Conservation (phyloP, 768 basidiomycete species). For the Sistotremastrum niveocremeum region DNA sequence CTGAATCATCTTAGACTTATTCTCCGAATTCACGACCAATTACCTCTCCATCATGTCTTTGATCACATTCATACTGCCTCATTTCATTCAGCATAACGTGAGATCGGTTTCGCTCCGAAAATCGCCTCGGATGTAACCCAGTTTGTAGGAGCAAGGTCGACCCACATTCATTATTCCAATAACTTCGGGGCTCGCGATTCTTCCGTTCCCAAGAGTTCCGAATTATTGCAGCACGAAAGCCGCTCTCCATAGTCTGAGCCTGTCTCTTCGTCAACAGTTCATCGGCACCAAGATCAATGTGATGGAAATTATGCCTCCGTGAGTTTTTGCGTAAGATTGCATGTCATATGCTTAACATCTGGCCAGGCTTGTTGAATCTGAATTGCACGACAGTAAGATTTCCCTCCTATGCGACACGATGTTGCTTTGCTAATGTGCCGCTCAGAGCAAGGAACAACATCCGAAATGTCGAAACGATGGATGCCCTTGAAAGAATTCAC, state of each 20-base stretch:
- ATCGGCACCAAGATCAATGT: slow-evolving; percentile 37
- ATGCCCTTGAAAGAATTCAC: slow-evolving; percentile 39
- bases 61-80: slow-evolving; percentile 37
- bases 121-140: neutral
- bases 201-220: slow-evolving; percentile 27
- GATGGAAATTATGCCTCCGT: slow-evolving; percentile 48
- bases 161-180: slow-evolving; percentile 37
- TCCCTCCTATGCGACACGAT: neutral
- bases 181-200: slow-evolving; percentile 37
- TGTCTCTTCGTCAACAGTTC: slow-evolving; percentile 34
- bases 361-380: slow-evolving; percentile 42
- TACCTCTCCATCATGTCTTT: slow-evolving; percentile 37
- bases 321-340: slow-evolving; percentile 10
- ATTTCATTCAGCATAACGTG: slow-evolving; percentile 41
- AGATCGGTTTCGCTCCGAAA: slow-evolving; percentile 4
- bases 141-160: slow-evolving; percentile 26
- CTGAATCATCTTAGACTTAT: neutral
- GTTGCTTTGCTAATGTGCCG: neutral
- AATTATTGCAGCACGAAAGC: slow-evolving; percentile 49
- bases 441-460: slow-evolving; percentile 38
- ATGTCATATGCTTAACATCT: neutral
- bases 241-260: slow-evolving; percentile 37
- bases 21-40: slow-evolving; percentile 36
- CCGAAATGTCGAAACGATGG: slow-evolving; percentile 35
- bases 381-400: slow-evolving; percentile 41